These are phyloP conservation scores for Claviceps africana DNA, from an alignment of 2,329 filamentous ascomycete species.

Conservation along the genomic window DNA sequence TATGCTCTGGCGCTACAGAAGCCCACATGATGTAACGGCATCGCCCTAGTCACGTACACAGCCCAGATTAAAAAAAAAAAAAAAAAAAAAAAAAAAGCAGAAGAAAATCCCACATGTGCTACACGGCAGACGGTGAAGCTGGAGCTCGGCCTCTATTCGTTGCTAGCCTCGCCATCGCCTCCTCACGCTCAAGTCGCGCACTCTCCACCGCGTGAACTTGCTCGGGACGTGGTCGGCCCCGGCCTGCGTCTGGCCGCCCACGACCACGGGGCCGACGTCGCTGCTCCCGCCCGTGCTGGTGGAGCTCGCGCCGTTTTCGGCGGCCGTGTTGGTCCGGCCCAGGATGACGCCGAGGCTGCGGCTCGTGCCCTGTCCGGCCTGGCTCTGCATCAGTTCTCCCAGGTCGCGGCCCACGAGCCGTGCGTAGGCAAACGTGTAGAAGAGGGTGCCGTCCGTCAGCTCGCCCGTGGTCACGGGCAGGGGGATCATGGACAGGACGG, in stretches of 20 bases:
- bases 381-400: slow-evolving; percentile 12
- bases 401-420: slow-evolving; percentile 17
- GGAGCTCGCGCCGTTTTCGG: slow-evolving; percentile 3
- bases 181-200: slow-evolving; percentile 3
- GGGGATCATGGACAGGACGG: slow-evolving; percentile 18
- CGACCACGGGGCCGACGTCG: slow-evolving; percentile 1
- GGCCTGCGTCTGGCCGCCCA: not conserved
- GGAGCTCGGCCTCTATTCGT: too few species aligned
- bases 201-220: too few species aligned
- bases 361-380: slow-evolving; percentile 11
- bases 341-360: slow-evolving; percentile 9
- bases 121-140: too few species aligned
- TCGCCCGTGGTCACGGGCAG: slow-evolving; percentile 18
- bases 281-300: slow-evolving; percentile 6
- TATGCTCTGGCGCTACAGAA: too few species aligned
- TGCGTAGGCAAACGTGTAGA: slow-evolving; percentile 18
- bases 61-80: too few species aligned
- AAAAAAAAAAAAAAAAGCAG: not conserved
- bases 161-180: slow-evolving; percentile 6
- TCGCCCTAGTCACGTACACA: too few species aligned
- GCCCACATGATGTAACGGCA: too few species aligned
- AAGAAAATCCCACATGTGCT: too few species aligned
- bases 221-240: too few species aligned
- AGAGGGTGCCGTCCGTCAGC: slow-evolving; percentile 18
- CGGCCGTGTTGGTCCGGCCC: slow-evolving; percentile 4